A percentile compares a stretch with the other conserved stretches of the same genome.
Evolutionary conservation across 345 rosid genomes (phyloP).

Genomic region (Jatropha curcas): DNA sequence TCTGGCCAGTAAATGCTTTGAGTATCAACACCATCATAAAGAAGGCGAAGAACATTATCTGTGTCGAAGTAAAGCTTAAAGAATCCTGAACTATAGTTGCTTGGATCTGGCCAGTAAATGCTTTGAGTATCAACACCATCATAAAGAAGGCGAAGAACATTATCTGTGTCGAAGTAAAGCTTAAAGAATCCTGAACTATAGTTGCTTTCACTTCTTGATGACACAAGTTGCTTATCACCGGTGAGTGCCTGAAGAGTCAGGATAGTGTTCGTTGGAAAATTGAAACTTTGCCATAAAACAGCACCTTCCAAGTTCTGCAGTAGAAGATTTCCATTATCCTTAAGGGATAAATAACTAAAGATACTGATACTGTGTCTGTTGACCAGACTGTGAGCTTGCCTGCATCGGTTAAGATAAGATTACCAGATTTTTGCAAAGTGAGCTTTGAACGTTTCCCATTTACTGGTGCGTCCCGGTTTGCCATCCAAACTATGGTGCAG

Average conservation of each 20-base stretch:
- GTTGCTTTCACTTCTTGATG: constrained; percentile 1
- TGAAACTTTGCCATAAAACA: not conserved
- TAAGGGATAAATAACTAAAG: not conserved
- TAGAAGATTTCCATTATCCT: not conserved
- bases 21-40: not conserved
- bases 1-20: constrained; percentile 1
- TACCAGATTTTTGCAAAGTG: constrained; percentile 10
- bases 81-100: constrained; percentile 3
- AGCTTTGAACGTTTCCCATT: constrained; percentile 23
- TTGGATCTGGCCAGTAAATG: constrained; percentile 1
- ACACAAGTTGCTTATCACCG: not conserved
- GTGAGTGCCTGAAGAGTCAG: not conserved
- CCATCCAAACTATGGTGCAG: constrained; percentile 36
- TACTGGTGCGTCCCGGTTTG: constrained; percentile 30
- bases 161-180: constrained; percentile 2
- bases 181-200: not conserved
- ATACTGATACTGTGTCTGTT: not conserved
- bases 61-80: not conserved
- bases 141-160: not conserved
- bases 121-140: not conserved
- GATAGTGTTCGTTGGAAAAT: not conserved
- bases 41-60: constrained; percentile 1
- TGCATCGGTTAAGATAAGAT: constrained; percentile 18
- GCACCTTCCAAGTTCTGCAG: not conserved
- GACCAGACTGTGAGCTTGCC: not conserved